Conservation (phyloP, 257 asterid genomes). For the Prunella vulgaris region DNA sequence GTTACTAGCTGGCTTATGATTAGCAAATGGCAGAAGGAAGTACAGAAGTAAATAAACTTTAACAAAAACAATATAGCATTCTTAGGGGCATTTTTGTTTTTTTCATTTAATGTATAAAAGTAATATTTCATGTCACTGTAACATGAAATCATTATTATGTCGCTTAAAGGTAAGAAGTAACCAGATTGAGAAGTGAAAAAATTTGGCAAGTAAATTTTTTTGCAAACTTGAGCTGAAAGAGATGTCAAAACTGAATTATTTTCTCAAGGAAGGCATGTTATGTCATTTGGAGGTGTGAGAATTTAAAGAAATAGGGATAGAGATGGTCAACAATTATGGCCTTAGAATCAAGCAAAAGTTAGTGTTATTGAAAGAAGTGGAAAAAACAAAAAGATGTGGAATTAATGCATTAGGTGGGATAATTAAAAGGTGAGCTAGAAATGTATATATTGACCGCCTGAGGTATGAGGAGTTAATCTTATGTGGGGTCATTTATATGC, state of each 20-base stretch:
- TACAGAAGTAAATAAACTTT: neutral
- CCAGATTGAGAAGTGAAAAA: neutral
- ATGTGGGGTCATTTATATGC: neutral
- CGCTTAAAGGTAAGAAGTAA: neutral
- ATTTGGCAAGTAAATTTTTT: neutral
- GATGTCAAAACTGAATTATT: neutral
- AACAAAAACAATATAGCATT: neutral
- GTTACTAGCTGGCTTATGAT: neutral
- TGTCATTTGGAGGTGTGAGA: neutral
- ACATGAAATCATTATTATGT: too few species aligned
- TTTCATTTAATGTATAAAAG: neutral
- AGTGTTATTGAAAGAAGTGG: neutral
- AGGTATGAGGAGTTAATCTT: neutral
- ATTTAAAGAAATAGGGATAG: neutral
- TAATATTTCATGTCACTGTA: neutral
- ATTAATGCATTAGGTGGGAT: neutral
- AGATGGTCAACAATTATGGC: neutral
- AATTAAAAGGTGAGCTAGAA: slow-evolving; percentile 6
- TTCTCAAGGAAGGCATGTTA: neutral
- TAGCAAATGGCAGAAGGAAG: neutral
- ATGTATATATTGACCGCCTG: neutral
- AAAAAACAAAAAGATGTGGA: neutral
- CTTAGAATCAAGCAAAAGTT: neutral
- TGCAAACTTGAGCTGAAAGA: too few species aligned
- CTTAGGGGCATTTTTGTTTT: neutral